Evolutionary conservation across 2,329 filamentous ascomycete genomes (phyloP).

Genomic region (Colletotrichum siamense): DNA sequence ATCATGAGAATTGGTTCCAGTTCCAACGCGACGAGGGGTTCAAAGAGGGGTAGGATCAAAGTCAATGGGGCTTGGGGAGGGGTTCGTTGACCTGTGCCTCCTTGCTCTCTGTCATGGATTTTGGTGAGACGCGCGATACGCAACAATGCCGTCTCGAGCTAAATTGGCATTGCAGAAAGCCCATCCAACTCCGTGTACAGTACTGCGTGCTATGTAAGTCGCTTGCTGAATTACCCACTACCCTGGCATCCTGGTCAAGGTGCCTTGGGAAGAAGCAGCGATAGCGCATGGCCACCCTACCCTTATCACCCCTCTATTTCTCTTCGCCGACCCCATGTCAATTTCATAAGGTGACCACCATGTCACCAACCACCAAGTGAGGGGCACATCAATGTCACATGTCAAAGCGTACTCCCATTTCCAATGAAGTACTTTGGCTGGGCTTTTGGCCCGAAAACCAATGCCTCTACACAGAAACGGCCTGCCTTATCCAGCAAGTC

Average conservation of each 20-base stretch:
- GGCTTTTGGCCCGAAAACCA: background rate
- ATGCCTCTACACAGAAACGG: background rate
- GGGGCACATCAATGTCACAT: background rate
- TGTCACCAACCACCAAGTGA: background rate
- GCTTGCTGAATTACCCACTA: too few relatives aligned
- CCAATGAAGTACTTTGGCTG: background rate
- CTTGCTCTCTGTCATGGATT: background rate
- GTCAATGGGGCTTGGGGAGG: background rate
- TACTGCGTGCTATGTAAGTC: background rate
- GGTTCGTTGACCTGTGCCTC: background rate
- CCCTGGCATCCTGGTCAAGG: background rate
- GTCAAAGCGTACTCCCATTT: background rate
- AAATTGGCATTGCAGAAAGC: background rate
- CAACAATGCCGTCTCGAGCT: background rate
- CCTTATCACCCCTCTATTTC: background rate
- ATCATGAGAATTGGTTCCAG: background rate
- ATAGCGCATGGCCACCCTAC: background rate
- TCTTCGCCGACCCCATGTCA: background rate
- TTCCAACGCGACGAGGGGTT: background rate
- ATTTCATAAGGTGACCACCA: background rate
- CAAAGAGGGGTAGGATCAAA: background rate
- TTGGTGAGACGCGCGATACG: constrained; percentile 6
- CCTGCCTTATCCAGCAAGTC: constrained; percentile 6
- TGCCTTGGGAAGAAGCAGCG: background rate
- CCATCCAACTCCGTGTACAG: background rate